phyloP scores from a whole-genome alignment of 2,329 filamentous ascomycete species.

The Paramyrothecium roridum region DNA sequence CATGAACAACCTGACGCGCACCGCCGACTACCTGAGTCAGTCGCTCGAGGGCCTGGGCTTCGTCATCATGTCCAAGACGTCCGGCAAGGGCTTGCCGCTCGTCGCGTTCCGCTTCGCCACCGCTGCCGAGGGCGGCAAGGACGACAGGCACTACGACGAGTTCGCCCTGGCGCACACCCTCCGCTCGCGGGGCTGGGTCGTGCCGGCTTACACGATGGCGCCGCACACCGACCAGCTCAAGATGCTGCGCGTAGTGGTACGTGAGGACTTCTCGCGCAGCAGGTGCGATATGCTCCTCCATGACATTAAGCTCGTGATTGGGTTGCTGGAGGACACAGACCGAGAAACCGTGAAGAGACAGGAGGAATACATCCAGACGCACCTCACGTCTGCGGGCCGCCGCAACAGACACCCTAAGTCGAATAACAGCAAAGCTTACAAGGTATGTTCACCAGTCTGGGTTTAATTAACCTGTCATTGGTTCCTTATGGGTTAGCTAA shows the following conservation, averaged over 20 bases:
- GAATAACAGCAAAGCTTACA: constrained; percentile 45
- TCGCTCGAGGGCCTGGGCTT: constrained; percentile 75
- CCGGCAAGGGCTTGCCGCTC: constrained; percentile 77
- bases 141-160: constrained; percentile 65
- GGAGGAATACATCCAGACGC: constrained; percentile 59
- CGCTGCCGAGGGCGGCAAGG: constrained; percentile 40
- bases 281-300: constrained; percentile 75
- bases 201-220: constrained; percentile 96
- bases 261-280: constrained; percentile 84
- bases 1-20: constrained; percentile 90
- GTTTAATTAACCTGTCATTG: no score
- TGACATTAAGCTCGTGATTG: constrained; percentile 76
- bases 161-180: constrained; percentile 82
- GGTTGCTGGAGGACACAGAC: constrained; percentile 72
- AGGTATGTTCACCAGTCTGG: constrained; percentile 34
- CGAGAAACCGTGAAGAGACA: constrained; percentile 66
- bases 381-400: constrained; percentile 51
- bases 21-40: constrained; percentile 79
- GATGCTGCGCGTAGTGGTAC: constrained; percentile 87
- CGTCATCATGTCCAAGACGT: constrained; percentile 79
- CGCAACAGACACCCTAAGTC: constrained; percentile 23
- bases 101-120: constrained; percentile 79
- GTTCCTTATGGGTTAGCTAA: constrained; percentile 1
- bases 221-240: constrained; percentile 80
- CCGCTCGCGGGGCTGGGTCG: constrained; percentile 84